These are phyloP conservation scores for Tillandsia leiboldiana DNA, from an alignment of 176 grass and related monocot species.

Conservation along the genomic window DNA sequence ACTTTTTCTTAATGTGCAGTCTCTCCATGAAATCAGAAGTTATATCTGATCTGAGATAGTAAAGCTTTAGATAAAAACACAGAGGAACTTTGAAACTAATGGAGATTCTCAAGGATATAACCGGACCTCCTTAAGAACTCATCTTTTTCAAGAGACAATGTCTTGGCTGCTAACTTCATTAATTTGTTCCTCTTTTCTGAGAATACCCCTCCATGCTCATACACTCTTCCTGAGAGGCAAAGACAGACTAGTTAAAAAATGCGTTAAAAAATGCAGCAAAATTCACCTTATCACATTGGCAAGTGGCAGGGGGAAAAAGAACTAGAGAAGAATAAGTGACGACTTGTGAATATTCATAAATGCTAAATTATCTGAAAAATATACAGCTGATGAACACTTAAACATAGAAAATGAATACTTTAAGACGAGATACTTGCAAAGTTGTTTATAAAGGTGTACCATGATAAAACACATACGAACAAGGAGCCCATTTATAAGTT, in stretches of 20 bases:
- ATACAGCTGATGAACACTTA: too few relatives aligned
- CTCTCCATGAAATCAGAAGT: slow-evolving; percentile 41
- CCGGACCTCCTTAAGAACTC: slow-evolving; percentile 53
- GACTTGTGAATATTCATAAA: too few relatives aligned
- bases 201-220: slow-evolving; percentile 38
- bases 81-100: slow-evolving; percentile 15
- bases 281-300: neutral
- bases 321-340: too few relatives aligned
- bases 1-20: slow-evolving; percentile 28
- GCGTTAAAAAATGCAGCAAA: neutral
- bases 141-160: slow-evolving; percentile 32
- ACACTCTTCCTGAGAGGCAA: slow-evolving; percentile 26
- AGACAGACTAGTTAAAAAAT: neutral
- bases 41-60: slow-evolving; percentile 57
- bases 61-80: slow-evolving; percentile 3
- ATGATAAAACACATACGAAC: too few relatives aligned
- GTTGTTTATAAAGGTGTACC: too few relatives aligned
- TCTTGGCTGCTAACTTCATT: slow-evolving; percentile 54
- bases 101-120: slow-evolving; percentile 10
- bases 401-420: too few relatives aligned
- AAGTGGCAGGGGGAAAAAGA: too few relatives aligned
- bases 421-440: too few relatives aligned
- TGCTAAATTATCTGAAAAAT: too few relatives aligned
- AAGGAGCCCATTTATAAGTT: too few relatives aligned
- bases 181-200: slow-evolving; percentile 66